Evolutionary conservation across 192 early-diverging fungal species (phyloP).

Genomic region (Phycomyces blakesleeanus): DNA sequence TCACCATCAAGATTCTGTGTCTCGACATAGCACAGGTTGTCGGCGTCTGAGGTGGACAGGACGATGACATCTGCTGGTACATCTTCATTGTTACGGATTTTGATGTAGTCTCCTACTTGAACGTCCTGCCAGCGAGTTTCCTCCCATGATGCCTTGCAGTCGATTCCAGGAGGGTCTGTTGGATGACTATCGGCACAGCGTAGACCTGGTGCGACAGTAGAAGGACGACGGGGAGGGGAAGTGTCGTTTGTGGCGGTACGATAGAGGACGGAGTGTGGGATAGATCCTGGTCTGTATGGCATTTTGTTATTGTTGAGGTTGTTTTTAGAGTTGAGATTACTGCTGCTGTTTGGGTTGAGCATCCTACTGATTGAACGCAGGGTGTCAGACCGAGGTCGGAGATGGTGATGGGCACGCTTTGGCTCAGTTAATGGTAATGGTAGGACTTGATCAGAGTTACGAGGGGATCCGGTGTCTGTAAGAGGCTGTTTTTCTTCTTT

Average conservation of each 20-base stretch:
- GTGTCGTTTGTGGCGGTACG: conserved; percentile 17
- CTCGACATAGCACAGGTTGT: conserved; percentile 89
- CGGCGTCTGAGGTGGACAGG: conserved; percentile 78
- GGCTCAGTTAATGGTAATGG: background rate
- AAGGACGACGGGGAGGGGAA: background rate
- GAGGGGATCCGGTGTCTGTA: background rate
- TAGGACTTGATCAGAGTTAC: background rate
- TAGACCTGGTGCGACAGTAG: background rate
- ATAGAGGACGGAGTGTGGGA: conserved; percentile 46
- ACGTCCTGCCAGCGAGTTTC: conserved; percentile 78
- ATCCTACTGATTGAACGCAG: conserved; percentile 28
- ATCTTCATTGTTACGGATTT: conserved; percentile 76
- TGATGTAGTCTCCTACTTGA: conserved; percentile 85
- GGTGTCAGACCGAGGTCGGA: conserved; percentile 23
- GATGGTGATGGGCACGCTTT: conserved; percentile 14
- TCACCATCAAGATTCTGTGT: conserved; percentile 99
- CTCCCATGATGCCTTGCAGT: conserved; percentile 51
- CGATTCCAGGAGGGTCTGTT: conserved; percentile 6
- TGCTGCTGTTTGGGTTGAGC: conserved; percentile 17
- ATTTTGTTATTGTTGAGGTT: conserved; percentile 2
- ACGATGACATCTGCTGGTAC: conserved; percentile 92
- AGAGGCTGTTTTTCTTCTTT: conserved; percentile 8
- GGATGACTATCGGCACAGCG: conserved; percentile 17
- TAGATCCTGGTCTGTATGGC: conserved; percentile 31
- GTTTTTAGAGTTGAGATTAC: background rate